Conservation (phyloP, 2,329 filamentous ascomycete species). For the Fusarium sp. region DNA sequence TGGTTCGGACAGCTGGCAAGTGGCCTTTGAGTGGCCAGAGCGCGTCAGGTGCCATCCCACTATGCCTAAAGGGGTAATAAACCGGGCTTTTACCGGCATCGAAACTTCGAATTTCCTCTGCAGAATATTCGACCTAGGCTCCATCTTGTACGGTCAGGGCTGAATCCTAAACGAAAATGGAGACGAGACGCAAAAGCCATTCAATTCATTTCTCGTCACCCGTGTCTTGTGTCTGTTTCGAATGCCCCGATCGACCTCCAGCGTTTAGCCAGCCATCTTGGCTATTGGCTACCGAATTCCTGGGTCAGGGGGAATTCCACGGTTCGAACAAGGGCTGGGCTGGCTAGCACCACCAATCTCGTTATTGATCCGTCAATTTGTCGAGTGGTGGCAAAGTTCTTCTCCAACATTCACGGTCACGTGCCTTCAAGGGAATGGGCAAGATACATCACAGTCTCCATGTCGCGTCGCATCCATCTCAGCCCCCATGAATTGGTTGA, state of each 20-base stretch:
- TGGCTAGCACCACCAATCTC: slow-evolving; percentile 18
- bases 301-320: slow-evolving; percentile 32
- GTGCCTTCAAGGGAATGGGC: slow-evolving; percentile 10
- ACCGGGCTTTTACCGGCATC: slow-evolving; percentile 49
- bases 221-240: slow-evolving; percentile 16
- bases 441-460: slow-evolving; percentile 8
- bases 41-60: slow-evolving; percentile 18
- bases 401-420: slow-evolving; percentile 22
- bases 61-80: slow-evolving; percentile 30
- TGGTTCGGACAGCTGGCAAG: not conserved
- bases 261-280: not conserved
- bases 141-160: slow-evolving; percentile 46
- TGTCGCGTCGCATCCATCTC: slow-evolving; percentile 28
- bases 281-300: slow-evolving; percentile 33
- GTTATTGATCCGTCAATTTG: slow-evolving; percentile 16
- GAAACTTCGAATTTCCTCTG: slow-evolving; percentile 27
- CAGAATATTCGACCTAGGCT: slow-evolving; percentile 16
- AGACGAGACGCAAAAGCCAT: slow-evolving; percentile 27
- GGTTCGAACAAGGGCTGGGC: slow-evolving; percentile 22
- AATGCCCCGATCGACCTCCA: not conserved
- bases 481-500: slow-evolving; percentile 4
- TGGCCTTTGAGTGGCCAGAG: slow-evolving; percentile 30
- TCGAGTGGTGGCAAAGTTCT: slow-evolving; percentile 30
- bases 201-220: slow-evolving; percentile 17
- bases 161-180: slow-evolving; percentile 50